Base-by-base conservation (phyloP, 257 asterid genomes). In the Henckelia pumila region DNA sequence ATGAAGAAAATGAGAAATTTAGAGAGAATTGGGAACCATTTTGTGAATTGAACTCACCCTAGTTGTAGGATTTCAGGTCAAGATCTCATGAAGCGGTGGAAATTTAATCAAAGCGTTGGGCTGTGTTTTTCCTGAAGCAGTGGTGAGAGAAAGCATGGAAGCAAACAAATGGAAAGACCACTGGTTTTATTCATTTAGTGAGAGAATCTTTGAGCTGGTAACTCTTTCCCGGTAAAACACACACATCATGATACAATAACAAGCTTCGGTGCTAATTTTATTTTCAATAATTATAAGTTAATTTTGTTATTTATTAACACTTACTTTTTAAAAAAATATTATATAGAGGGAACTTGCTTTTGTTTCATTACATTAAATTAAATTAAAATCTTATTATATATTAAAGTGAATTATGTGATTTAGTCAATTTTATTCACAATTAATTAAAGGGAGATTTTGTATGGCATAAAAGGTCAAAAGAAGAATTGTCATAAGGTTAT, bases 21-120 rank as follows among this genome's bases (percentile, higher is more conserved):
- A 44, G 52, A 13, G 52, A 16, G 26, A 63, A 44, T 68, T 69
- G 66, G 60, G 25, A 30, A 66, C 7, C 14, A 7, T 40, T 32
- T 66, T 35, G 25, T 28, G 30, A 3, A 35, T 72, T 25, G 25
- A 70, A 67, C 75, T 75, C 56, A 78, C 83, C 30, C 81, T 32
- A 53, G 75, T 58, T 52, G 63, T 25, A 57, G 2, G 61, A 47
- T 75, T 64, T 67, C 25, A 17, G 72, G 77, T 75, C 77, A 73
- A 59, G 79, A 75, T 78, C 79, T 78, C 60, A 71, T 72, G 77
- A 75, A 77, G 74, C 78, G 77, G 70, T 78, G 85, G 76, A 68
- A 71, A 49, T 52, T 44, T 66, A 59, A 60, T 59, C 61, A 65
- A 53, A 72, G 62, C 19, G 71, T 29, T 26, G 16, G 11, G 52